Conservation (phyloP, 164 flowering plant genomes). For the Vitis labrusca region DNA sequence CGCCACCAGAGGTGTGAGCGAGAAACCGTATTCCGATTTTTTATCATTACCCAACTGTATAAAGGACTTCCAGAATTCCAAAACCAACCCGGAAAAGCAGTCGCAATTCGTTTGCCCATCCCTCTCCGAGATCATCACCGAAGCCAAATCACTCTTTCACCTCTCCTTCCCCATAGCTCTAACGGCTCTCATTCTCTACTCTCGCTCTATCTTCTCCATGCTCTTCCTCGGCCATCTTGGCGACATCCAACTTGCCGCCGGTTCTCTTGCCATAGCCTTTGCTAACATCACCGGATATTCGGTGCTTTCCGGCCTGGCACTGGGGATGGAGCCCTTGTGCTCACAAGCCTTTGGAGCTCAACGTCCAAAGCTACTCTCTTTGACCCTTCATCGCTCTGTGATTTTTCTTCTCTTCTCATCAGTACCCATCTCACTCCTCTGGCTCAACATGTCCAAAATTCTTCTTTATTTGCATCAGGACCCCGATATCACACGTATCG, state of each 20-base stretch:
- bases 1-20: neutral
- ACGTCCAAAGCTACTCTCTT: conserved; percentile 53
- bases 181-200: conserved; percentile 71
- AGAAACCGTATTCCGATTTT: conserved; percentile 27
- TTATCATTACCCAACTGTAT: conserved; percentile 21
- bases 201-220: conserved; percentile 83
- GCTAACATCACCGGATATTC: conserved; percentile 95
- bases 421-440: conserved; percentile 69
- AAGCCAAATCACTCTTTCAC: conserved; percentile 48
- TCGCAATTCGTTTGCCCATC: conserved; percentile 14
- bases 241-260: conserved; percentile 76
- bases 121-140: conserved; percentile 38
- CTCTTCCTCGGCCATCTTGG: conserved; percentile 82
- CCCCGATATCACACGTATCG: conserved; percentile 45
- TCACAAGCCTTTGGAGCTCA: conserved; percentile 87
- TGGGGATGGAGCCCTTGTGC: conserved; percentile 94
- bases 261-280: conserved; percentile 80
- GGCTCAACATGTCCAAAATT: conserved; percentile 61
- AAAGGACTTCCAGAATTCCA: conserved; percentile 8
- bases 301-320: conserved; percentile 73
- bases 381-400: conserved; percentile 74
- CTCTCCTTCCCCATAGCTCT: conserved; percentile 76
- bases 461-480: conserved; percentile 54
- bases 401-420: conserved; percentile 61
- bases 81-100: neutral